Conservation (phyloP, 257 asterid species). For the Nicotiana obtusifolia region DNA sequence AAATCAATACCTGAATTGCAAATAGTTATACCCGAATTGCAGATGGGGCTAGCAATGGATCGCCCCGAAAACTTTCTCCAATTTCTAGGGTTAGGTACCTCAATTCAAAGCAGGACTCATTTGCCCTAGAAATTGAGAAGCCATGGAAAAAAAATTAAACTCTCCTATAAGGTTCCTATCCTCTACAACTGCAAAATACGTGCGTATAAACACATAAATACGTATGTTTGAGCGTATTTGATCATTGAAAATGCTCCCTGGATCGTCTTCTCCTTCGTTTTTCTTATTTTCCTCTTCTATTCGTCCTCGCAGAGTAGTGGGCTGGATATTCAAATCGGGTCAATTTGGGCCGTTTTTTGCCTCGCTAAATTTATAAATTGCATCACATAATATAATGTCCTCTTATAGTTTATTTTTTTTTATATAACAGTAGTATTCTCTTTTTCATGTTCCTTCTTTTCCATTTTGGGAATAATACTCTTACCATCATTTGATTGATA, state of each 20-base stretch:
- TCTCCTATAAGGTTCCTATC: slow-evolving; percentile 4
- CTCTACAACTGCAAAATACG: neutral
- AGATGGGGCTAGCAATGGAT: slow-evolving; percentile 10
- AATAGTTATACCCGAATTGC: slow-evolving; percentile 4
- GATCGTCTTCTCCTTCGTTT: slow-evolving; percentile 33
- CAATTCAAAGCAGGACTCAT: slow-evolving; percentile 19
- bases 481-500: too few relatives aligned
- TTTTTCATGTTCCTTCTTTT: too few relatives aligned
- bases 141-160: slow-evolving; percentile 17
- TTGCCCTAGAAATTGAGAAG: slow-evolving; percentile 28
- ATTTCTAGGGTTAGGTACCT: slow-evolving; percentile 45
- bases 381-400: neutral
- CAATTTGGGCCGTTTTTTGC: slow-evolving; percentile 22
- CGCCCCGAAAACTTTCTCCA: slow-evolving; percentile 20
- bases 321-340: slow-evolving; percentile 36
- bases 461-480: too few relatives aligned
- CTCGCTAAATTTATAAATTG: neutral
- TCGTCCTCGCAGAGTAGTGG: slow-evolving; percentile 29
- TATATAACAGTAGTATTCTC: too few relatives aligned
- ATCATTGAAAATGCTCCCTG: slow-evolving; percentile 9
- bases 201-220: slow-evolving; percentile 9
- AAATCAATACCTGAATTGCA: slow-evolving; percentile 30
- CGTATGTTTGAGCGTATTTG: neutral
- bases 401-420: neutral
- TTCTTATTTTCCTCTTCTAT: slow-evolving; percentile 35